These are phyloP conservation scores for Candida arabinofermentans DNA, from an alignment of 805 yeast genomes.

Conservation along the genomic window DNA sequence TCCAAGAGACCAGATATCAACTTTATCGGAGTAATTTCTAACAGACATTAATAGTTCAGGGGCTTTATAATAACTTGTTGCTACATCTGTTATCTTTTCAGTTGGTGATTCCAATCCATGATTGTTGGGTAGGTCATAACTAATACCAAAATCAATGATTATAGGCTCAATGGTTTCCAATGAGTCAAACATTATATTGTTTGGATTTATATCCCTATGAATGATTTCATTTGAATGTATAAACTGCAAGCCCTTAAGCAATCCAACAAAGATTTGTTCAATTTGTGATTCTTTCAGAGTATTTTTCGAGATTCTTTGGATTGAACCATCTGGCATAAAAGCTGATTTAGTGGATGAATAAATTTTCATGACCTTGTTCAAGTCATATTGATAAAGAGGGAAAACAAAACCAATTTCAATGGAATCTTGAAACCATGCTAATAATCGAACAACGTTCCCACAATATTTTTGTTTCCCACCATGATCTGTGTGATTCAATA, in stretches of 20 bases:
- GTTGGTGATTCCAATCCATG: slow-evolving; percentile 58
- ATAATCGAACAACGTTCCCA: slow-evolving; percentile 14
- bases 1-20: slow-evolving; percentile 75
- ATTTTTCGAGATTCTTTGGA: slow-evolving; percentile 11
- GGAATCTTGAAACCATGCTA: slow-evolving; percentile 14
- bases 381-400: slow-evolving; percentile 36
- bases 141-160: slow-evolving; percentile 40
- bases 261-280: slow-evolving; percentile 32
- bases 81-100: slow-evolving; percentile 50
- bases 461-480: neutral
- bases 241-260: slow-evolving; percentile 48
- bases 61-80: slow-evolving; percentile 65
- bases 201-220: slow-evolving; percentile 80
- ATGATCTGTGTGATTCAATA: slow-evolving; percentile 4
- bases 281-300: slow-evolving; percentile 12
- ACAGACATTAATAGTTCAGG: slow-evolving; percentile 69
- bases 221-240: slow-evolving; percentile 62
- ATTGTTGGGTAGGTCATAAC: slow-evolving; percentile 44
- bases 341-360: slow-evolving; percentile 30
- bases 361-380: slow-evolving; percentile 32
- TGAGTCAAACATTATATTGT: slow-evolving; percentile 41
- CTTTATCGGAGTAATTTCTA: slow-evolving; percentile 45
- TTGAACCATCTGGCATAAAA: slow-evolving; percentile 15
- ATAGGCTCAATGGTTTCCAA: slow-evolving; percentile 27
- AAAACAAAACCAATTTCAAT: slow-evolving; percentile 39